Conservation (phyloP, 1,284 basidiomycete species). For the Thelephora terrestris region DNA sequence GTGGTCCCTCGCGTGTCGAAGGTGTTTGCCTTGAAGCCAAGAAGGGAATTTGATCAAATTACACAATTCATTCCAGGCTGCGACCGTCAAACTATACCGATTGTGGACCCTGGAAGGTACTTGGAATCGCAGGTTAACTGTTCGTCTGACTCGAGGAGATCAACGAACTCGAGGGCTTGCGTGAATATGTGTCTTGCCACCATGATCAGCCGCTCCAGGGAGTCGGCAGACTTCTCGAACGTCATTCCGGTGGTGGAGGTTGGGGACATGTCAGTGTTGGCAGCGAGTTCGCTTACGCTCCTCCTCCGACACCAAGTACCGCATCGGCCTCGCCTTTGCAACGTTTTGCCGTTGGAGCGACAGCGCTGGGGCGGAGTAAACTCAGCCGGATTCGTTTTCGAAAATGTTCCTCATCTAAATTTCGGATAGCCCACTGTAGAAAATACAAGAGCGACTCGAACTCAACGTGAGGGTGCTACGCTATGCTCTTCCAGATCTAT, state of each 20-base stretch:
- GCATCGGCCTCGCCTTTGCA: background rate
- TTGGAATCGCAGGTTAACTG: constrained; percentile 59
- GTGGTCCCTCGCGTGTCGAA: constrained; percentile 75
- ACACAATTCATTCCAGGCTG: background rate
- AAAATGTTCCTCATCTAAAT: constrained; percentile 64
- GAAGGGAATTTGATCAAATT: constrained; percentile 1
- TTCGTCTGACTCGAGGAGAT: constrained; percentile 51
- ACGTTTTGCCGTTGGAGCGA: background rate
- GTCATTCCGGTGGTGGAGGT: no score
- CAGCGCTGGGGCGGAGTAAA: background rate
- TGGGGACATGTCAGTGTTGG: no score
- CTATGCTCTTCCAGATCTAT: constrained; percentile 40
- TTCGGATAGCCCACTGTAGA: constrained; percentile 51
- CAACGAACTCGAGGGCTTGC: constrained; percentile 63
- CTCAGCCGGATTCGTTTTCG: background rate
- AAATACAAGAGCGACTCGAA: constrained; percentile 43
- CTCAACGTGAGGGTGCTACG: constrained; percentile 61
- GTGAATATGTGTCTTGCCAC: constrained; percentile 55
- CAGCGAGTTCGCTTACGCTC: no score
- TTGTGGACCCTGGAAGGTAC: constrained; percentile 72
- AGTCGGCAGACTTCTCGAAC: constrained; percentile 11
- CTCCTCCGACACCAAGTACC: background rate
- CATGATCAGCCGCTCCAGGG: constrained; percentile 42
- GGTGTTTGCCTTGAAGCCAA: constrained; percentile 54
- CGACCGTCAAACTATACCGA: constrained; percentile 37